Evolutionary conservation across 345 rosid species (phyloP).

Genomic region (Moringa oleifera): DNA sequence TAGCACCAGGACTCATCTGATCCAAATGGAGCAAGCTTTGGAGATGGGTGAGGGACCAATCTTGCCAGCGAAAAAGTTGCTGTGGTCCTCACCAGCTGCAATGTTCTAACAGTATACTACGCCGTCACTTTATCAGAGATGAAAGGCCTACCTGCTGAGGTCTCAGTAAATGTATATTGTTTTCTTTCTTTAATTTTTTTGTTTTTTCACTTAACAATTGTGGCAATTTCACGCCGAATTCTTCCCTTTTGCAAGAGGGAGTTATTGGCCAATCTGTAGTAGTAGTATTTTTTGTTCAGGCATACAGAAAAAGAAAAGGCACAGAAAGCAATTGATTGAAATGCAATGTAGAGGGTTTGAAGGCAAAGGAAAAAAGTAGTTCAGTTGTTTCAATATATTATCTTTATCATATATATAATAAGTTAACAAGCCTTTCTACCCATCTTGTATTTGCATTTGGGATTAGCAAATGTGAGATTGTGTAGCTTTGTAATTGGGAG

Average conservation of each 20-base stretch:
- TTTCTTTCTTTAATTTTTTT: conserved; percentile 8
- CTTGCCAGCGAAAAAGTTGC: conserved; percentile 20
- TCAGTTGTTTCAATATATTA: conserved; percentile 2
- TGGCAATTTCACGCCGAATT: conserved; percentile 7
- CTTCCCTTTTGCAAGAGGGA: conserved; percentile 1
- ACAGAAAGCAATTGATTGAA: conserved; percentile 24
- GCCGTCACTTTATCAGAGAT: conserved; percentile 10
- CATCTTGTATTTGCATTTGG: background rate
- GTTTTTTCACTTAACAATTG: conserved; percentile 4
- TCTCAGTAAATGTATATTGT: conserved; percentile 35
- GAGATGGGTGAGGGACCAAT: conserved; percentile 28
- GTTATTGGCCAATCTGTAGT: conserved; percentile 15
- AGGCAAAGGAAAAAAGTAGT: conserved; percentile 4
- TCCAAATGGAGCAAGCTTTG: conserved; percentile 53
- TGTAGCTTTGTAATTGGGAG: background rate
- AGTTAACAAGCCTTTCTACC: background rate
- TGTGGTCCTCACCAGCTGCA: conserved; percentile 26
- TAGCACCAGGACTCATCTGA: conserved; percentile 54
- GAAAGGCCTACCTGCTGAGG: conserved; percentile 9
- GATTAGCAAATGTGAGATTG: too few species aligned
- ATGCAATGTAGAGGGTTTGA: conserved; percentile 12
- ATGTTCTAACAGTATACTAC: conserved; percentile 25
- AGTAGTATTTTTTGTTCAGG: conserved; percentile 20
- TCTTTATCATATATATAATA: background rate
- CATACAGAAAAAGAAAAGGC: conserved; percentile 21